Evolutionary conservation across 1,284 basidiomycete genomes (phyloP), one percentile per base, ranked within the genome.

Genomic region (Ustilago nuda): DNA sequence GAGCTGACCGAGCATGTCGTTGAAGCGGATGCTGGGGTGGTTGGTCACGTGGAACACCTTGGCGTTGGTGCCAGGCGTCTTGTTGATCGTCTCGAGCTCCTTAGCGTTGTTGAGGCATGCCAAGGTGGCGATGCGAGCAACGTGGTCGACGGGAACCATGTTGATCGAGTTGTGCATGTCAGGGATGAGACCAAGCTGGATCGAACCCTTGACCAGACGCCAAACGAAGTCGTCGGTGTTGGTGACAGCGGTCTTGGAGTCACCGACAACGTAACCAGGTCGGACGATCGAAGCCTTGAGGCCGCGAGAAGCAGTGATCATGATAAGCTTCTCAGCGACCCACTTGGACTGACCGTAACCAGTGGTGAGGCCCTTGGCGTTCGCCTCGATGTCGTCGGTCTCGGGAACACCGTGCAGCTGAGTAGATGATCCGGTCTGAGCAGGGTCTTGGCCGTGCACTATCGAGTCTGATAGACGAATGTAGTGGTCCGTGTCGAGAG

Each of bases 201-300:
- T 90, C 85, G 95, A 98, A 30, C 97, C 97, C 87, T 99, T 99
- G 85, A 98, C 94, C 85, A 99, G 89, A 23, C 97, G 91, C 95
- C 96, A 98, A 63, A 99, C 90, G 87, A 99, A 99, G 87, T 99
- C 97, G 82, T 99, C 97, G 41, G 97, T 99, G 87, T 99, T 99
- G 33, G 95, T 98, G 2, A 98, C 95, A 91, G 80, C 83, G 15
- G 72, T 74, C 67, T 87, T 87, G 13, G 95, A 94, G 87, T 98
- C 94, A 53, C 97, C 97, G 45, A 99, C 93, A 46, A 99, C 92
- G 87, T 99, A 99, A 8, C 95, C 94, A 0, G 97, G 95, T 33
- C 97, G 91, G 1, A 99, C 88, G 73, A 98, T 94, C 78, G 92
- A 91, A 2, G 94, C 94, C n/a, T 88, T 88, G 70, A 99, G 87